These are phyloP conservation scores for Starmerella lactis-condensi DNA, from an alignment of 805 yeast species.

Conservation along the genomic window DNA sequence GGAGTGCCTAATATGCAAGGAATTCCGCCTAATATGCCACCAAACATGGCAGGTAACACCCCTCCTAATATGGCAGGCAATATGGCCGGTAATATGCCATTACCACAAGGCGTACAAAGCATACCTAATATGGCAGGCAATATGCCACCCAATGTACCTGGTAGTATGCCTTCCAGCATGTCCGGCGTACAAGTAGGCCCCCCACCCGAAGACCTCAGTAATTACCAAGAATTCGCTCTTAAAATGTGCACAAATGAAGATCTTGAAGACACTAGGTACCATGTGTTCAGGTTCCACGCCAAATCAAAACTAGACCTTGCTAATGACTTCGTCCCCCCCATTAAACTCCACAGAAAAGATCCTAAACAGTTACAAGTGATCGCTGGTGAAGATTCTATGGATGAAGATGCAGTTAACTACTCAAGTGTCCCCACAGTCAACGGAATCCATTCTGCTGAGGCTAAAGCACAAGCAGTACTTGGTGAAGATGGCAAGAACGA, in stretches of 20 bases:
- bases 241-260: constrained; percentile 59
- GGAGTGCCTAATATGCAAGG: not conserved
- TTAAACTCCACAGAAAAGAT: constrained; percentile 79
- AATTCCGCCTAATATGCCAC: not conserved
- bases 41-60: not conserved
- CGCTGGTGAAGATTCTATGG: constrained; percentile 20
- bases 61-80: not conserved
- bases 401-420: constrained; percentile 11
- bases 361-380: constrained; percentile 61
- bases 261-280: constrained; percentile 53
- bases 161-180: too few species aligned
- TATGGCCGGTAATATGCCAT: too few species aligned
- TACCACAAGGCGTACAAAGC: too few species aligned
- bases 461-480: constrained; percentile 35
- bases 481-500: constrained; percentile 1
- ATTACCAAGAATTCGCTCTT: constrained; percentile 34
- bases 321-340: constrained; percentile 57
- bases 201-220: not conserved
- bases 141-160: not conserved
- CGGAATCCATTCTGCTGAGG: constrained; percentile 21
- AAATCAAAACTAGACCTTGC: constrained; percentile 54
- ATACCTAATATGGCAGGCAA: not conserved
- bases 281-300: constrained; percentile 63
- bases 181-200: too few species aligned
- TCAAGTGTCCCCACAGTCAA: constrained; percentile 24